Evolutionary conservation across 2,329 filamentous ascomycete species (phyloP), one percentile per base, ranked within the genome.

Genomic region (Xylaria hypoxylon): DNA sequence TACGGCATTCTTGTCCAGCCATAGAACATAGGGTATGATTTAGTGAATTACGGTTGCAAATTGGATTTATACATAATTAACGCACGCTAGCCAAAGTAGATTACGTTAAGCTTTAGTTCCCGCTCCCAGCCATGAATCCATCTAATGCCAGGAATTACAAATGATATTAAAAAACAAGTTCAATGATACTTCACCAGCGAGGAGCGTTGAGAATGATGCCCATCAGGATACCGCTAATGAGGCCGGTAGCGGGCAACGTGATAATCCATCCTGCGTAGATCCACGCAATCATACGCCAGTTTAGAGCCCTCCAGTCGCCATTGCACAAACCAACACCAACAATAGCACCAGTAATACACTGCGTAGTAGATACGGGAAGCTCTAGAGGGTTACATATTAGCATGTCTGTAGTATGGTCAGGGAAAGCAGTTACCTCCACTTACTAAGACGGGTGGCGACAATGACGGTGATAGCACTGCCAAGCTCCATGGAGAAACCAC

Each of bases 321-420:
- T 86, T 87, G 78, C 86, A 88, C 19, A 89, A 82, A 65, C 86
- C 87, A 56, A 89, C 87, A 66, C 87, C 87, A 51, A 89, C 87
- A 22, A 86, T 89, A 47, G 87, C 84, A 52, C 87, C 87, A 47
- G 84, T 87, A 72, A 89, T 88, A 76, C 88, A 90, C 79, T 89
- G 87, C 0, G 88, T 89, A 1, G 88, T 90, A 1, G 87, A 89
- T 35, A 90, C 83, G 2, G 88, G 88, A 1, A 90, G 84, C 60
- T 84, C 53, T 57, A 15, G 11, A 81, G 82, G 48, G 24, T 5
- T 26, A 19, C 13, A 26, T 33, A 55, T 62, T 35, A 61, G 51
- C 44, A 55, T 19, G n/a, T 26, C 10, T 42, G 22, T 26, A 22
- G 15, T 7, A 28, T 22, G 22, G 35, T 40, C n/a, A 45, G 17